These are phyloP conservation scores for Akanthomyces muscarius DNA, from an alignment of 2,329 filamentous ascomycete species.

Conservation along the genomic window DNA sequence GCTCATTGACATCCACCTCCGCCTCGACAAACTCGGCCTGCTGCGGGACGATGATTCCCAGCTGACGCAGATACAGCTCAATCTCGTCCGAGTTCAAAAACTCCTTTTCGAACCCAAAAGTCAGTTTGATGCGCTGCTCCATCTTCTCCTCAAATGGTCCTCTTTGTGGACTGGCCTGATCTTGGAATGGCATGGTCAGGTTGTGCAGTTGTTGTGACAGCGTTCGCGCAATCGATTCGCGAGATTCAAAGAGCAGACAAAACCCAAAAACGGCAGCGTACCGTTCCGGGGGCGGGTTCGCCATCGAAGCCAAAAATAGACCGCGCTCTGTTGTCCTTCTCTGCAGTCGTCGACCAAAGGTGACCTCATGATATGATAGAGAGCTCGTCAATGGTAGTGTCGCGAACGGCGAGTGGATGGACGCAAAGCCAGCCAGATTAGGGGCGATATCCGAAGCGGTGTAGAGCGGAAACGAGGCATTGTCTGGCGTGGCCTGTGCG, in stretches of 20 bases:
- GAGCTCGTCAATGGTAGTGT: slow-evolving; percentile 45
- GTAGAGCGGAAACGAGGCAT: slow-evolving; percentile 50
- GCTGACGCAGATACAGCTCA: slow-evolving; percentile 64
- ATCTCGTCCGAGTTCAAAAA: slow-evolving; percentile 77
- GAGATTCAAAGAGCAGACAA: slow-evolving; percentile 57
- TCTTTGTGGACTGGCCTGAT: background rate
- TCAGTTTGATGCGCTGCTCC: slow-evolving; percentile 46
- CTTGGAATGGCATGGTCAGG: slow-evolving; percentile 17
- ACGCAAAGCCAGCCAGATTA: slow-evolving; percentile 9
- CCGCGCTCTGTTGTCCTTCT: slow-evolving; percentile 61
- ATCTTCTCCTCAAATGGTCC: slow-evolving; percentile 17
- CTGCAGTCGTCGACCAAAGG: slow-evolving; percentile 68
- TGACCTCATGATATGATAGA: slow-evolving; percentile 59
- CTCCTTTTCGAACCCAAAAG: slow-evolving; percentile 63
- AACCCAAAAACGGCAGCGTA: slow-evolving; percentile 64
- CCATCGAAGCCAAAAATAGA: slow-evolving; percentile 51
- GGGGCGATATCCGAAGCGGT: slow-evolving; percentile 24
- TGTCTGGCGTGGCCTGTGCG: slow-evolving; percentile 47
- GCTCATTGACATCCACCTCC: slow-evolving; percentile 46
- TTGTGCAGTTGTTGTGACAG: slow-evolving; percentile 33
- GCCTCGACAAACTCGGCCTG: slow-evolving; percentile 57
- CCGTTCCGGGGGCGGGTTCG: slow-evolving; percentile 43
- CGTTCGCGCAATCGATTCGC: slow-evolving; percentile 43
- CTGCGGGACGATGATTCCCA: slow-evolving; percentile 59
- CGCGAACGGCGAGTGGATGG: slow-evolving; percentile 25